Conservation (phyloP, 2,329 filamentous ascomycete species). For the Phyllosticta ampelicida region DNA sequence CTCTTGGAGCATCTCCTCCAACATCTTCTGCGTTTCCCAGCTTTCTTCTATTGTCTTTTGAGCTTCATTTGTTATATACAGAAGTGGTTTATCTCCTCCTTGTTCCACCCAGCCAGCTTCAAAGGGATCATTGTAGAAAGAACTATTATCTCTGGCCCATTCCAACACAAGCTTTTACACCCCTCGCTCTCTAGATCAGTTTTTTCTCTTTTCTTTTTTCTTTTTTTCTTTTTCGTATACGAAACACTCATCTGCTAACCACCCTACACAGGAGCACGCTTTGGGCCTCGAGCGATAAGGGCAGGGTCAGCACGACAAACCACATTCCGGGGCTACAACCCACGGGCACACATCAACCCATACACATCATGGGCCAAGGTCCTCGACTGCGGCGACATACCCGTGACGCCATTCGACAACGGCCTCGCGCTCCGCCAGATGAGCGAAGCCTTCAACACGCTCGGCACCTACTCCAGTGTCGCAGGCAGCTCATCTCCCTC, state of each 20-base stretch:
- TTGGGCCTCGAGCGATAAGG: slow-evolving; percentile 79
- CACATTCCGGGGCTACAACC: slow-evolving; percentile 70
- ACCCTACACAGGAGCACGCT: slow-evolving; percentile 43
- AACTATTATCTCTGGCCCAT: too few species aligned
- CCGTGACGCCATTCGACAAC: slow-evolving; percentile 80
- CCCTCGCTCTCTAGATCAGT: not conserved
- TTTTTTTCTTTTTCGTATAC: not conserved
- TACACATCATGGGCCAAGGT: slow-evolving; percentile 70
- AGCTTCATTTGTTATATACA: too few species aligned
- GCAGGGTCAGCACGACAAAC: slow-evolving; percentile 74
- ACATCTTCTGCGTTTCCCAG: not conserved
- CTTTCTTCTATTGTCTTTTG: not conserved
- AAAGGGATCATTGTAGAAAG: too few species aligned
- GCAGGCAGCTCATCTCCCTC: slow-evolving; percentile 26
- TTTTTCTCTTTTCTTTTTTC: not conserved
- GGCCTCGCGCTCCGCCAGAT: slow-evolving; percentile 71
- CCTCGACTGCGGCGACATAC: slow-evolving; percentile 84
- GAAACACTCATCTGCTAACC: not conserved
- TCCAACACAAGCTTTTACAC: too few species aligned
- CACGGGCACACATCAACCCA: slow-evolving; percentile 71
- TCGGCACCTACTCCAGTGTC: slow-evolving; percentile 40
- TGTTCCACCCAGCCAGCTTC: too few species aligned
- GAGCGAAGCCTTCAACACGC: slow-evolving; percentile 66
- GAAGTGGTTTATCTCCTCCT: too few species aligned
- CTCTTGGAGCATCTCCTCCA: too few species aligned